Base-by-base conservation (phyloP, 1,139 yeast species). In the Lodderomyces orthopsilosis region DNA sequence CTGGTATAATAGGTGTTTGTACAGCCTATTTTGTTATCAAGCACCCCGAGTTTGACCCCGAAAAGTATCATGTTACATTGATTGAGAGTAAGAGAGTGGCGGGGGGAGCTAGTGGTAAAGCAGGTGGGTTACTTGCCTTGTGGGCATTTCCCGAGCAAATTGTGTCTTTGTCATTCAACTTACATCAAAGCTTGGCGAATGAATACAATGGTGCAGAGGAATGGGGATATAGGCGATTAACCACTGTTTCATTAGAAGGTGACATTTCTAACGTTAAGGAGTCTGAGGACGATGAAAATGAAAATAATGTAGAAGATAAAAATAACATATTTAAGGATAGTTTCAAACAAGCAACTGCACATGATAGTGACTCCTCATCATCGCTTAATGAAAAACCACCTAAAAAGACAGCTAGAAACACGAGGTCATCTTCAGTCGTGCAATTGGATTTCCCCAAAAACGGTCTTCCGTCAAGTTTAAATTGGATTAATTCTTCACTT, bases 111-210 rank as follows among this genome's bases (percentile, higher is more conserved):
- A 81, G 91, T 34, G 98, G 98, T 44, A 93, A 93, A 57, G 98
- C 98, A 2, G 98, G 98, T 34, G 98, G 98, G 0, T 70, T 93
- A 41, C 66, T 93, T 44, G 97, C 97, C 1, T 74, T 87, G 35
- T 90, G 98, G 95, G 98, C 98, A 0, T 93, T 93, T 62, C 98
- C 98, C 1, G 91, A 86, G 56, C 96, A 89, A 61, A 81, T 93
- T 43, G 98, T 91, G 4, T 95, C 96, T 1, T 71, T 93, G 45
- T 85, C 95, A 38, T 93, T 90, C 65, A 77, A 79, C 50, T 74
- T 93, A 49, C 98, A 93, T 66, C 90, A 86, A 56, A 85, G 90
- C 48, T 73, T 93, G 42, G 79, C 95, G 6, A 82, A 84, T 49
- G 75, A 81, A 61, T 87, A 81, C 62, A 76, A 83, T 54, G 98